Conservation (phyloP, 305 asterid genomes). For the Nicotiana rustica region DNA sequence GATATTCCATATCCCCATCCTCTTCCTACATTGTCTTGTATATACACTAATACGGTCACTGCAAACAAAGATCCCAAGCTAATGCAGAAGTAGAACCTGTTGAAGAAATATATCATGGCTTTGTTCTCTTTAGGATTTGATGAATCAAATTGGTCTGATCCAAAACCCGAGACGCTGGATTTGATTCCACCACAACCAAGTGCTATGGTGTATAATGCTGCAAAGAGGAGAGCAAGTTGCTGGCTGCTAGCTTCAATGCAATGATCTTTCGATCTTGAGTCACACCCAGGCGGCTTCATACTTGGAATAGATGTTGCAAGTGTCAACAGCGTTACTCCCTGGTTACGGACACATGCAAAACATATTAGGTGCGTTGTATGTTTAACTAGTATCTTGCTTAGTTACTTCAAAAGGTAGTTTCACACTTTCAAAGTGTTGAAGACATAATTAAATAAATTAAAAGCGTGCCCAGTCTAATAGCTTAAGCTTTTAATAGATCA, state of each 20-base stretch:
- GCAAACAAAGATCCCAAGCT: constrained; percentile 85
- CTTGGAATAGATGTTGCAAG: constrained; percentile 71
- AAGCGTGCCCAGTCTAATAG: background rate
- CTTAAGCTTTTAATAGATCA: background rate
- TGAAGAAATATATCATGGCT: constrained; percentile 79
- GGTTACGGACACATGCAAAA: constrained; percentile 19
- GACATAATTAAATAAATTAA: background rate
- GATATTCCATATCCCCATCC: constrained; percentile 90
- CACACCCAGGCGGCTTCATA: constrained; percentile 82
- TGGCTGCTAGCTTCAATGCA: constrained; percentile 65
- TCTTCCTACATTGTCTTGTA: constrained; percentile 89
- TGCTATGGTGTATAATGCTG: constrained; percentile 81
- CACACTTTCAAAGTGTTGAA: background rate
- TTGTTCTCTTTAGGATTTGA: constrained; percentile 69
- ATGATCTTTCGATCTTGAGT: constrained; percentile 43
- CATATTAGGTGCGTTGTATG: background rate
- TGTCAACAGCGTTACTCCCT: constrained; percentile 80
- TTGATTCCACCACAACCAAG: constrained; percentile 90
- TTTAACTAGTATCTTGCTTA: background rate
- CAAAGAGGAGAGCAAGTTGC: constrained; percentile 70
- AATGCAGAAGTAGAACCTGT: constrained; percentile 82
- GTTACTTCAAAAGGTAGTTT: background rate
- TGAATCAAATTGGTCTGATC: constrained; percentile 81
- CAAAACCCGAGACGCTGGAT: constrained; percentile 85
- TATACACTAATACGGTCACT: constrained; percentile 78